Percentiles rank a stretch among this genome's conserved stretches.
Conservation (phyloP, 2,329 filamentous ascomycete species). For the Neobulgaria alba region DNA sequence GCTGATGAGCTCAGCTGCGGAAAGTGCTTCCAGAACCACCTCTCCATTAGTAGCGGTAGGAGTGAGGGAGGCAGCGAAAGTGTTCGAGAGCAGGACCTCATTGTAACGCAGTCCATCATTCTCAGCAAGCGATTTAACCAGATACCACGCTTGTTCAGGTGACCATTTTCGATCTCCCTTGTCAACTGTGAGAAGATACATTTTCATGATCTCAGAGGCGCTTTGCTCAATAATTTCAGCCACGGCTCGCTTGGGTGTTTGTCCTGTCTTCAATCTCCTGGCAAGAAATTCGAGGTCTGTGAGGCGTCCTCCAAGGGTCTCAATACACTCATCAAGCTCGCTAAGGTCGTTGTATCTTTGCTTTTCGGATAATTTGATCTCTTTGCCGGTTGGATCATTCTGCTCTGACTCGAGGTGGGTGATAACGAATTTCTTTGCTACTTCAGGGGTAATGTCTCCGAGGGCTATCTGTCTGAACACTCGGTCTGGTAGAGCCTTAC, state of each 20-base stretch:
- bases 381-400: conserved; percentile 26
- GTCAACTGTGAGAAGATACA: conserved; percentile 64
- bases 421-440: conserved; percentile 85
- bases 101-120: conserved; percentile 70
- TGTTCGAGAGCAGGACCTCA: conserved; percentile 67
- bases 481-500: conserved; percentile 80
- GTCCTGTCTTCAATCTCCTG: conserved; percentile 79
- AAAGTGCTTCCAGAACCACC: conserved; percentile 66
- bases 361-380: conserved; percentile 23
- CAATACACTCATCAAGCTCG: conserved; percentile 75
- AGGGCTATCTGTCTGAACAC: conserved; percentile 82
- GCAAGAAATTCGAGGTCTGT: conserved; percentile 92
- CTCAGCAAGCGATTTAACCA: conserved; percentile 72
- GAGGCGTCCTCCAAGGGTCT: conserved; percentile 78
- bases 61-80: conserved; percentile 54
- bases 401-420: conserved; percentile 55
- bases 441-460: conserved; percentile 76
- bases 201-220: conserved; percentile 83
- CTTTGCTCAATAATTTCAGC: conserved; percentile 83
- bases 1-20: conserved; percentile 77
- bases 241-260: conserved; percentile 72
- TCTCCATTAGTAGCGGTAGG: conserved; percentile 54
- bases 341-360: conserved; percentile 41
- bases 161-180: conserved; percentile 57
- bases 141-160: conserved; percentile 78